These are phyloP conservation scores for Murraya koenigii DNA, from an alignment of 345 rosid species.

Conservation along the genomic window DNA sequence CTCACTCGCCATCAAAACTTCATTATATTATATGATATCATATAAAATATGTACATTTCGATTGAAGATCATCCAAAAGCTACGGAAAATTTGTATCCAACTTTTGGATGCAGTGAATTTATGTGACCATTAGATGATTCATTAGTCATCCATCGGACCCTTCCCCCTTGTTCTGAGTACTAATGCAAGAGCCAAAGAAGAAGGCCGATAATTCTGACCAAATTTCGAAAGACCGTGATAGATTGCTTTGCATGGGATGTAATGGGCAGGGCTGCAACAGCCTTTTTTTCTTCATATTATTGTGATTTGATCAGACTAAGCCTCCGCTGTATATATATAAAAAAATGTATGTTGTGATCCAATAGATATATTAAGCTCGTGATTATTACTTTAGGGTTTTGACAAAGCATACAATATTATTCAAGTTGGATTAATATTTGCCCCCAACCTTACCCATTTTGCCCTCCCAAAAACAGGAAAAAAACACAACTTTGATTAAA, in stretches of 20 bases:
- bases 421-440: not conserved
- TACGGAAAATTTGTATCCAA: not conserved
- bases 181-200: not conserved
- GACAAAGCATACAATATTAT: not conserved
- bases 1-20: no score
- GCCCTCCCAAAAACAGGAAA: no score
- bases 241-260: not conserved
- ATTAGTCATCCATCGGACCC: not conserved
- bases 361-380: not conserved
- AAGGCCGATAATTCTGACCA: constrained; percentile 19
- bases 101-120: not conserved
- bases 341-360: not conserved
- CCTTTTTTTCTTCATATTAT: not conserved
- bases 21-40: no score
- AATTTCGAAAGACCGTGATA: not conserved
- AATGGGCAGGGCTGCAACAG: not conserved
- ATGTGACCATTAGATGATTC: not conserved
- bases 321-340: not conserved
- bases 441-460: no score
- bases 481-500: no score
- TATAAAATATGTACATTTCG: not conserved
- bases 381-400: not conserved
- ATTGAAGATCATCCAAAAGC: not conserved
- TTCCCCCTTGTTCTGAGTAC: not conserved
- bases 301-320: not conserved